phyloP scores from a whole-genome alignment of 2,329 filamentous ascomycete genomes.

The Cladorrhinum sp. region DNA sequence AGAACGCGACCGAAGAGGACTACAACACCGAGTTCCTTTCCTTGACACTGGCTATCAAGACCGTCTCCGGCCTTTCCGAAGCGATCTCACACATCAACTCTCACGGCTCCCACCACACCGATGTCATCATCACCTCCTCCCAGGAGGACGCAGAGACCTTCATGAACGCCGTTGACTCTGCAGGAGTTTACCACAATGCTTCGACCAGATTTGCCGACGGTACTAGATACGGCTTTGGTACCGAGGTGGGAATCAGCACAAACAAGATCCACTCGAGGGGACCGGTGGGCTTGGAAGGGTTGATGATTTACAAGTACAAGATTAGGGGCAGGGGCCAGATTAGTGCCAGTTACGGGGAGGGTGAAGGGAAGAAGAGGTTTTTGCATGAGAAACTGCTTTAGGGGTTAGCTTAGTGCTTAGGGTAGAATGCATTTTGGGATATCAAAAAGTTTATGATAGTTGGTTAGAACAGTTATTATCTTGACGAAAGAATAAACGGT shows the following conservation, averaged over 20 bases:
- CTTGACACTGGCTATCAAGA: conserved; percentile 79
- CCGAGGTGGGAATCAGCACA: conserved; percentile 96
- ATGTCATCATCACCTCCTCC: conserved; percentile 77
- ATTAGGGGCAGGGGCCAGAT: conserved; percentile 79
- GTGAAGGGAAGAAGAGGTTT: conserved; percentile 56
- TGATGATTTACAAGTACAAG: conserved; percentile 98
- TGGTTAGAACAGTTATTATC: too few relatives aligned
- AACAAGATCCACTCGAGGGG: conserved; percentile 97
- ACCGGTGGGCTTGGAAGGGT: conserved; percentile 86
- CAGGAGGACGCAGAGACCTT: conserved; percentile 70
- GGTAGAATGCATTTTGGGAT: not conserved
- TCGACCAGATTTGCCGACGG: conserved; percentile 93
- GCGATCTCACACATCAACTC: conserved; percentile 87
- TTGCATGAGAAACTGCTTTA: conserved; percentile 53
- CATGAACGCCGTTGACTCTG: conserved; percentile 80
- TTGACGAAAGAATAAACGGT: too few relatives aligned
- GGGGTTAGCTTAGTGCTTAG: not conserved
- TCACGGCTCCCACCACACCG: conserved; percentile 92
- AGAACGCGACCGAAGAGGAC: conserved; percentile 66
- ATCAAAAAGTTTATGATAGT: too few relatives aligned
- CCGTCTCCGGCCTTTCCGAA: conserved; percentile 63
- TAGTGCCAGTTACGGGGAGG: conserved; percentile 71
- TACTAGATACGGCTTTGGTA: conserved; percentile 96
- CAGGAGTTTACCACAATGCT: conserved; percentile 95
- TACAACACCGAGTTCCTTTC: conserved; percentile 88